Evolutionary conservation across 768 basidiomycete genomes (phyloP).

Genomic region (Coprinellus micaceus): DNA sequence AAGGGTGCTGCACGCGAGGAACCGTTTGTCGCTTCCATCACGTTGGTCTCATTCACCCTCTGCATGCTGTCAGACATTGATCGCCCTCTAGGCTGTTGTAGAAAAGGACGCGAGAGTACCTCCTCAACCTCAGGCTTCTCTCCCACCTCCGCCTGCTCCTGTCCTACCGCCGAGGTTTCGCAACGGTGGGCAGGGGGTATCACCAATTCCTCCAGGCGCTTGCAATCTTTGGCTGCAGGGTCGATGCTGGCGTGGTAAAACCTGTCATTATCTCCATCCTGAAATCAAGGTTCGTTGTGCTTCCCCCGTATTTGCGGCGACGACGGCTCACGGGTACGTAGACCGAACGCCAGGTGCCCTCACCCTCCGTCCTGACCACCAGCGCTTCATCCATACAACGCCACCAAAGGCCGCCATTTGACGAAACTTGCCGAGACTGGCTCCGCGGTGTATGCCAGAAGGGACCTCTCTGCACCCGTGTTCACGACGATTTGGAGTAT

Average conservation of each 20-base stretch:
- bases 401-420: slow-evolving; percentile 13
- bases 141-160: background rate
- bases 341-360: background rate
- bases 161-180: too few relatives aligned
- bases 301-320: background rate
- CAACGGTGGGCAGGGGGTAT: too few relatives aligned
- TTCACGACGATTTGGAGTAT: slow-evolving; percentile 32
- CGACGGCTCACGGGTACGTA: too few relatives aligned
- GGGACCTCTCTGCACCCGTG: slow-evolving; percentile 25
- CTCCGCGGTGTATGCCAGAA: slow-evolving; percentile 22
- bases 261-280: background rate
- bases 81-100: too few relatives aligned
- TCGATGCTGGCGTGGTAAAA: slow-evolving; percentile 1
- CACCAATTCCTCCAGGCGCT: too few relatives aligned
- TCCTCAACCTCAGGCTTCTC: background rate
- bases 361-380: background rate
- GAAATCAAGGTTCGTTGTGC: background rate
- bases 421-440: slow-evolving; percentile 25
- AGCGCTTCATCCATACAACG: background rate
- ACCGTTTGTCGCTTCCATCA: background rate
- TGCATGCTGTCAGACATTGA: background rate
- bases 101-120: background rate
- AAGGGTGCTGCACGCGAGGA: background rate
- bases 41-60: background rate
- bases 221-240: slow-evolving; percentile 2